Evolutionary conservation across 345 rosid species (phyloP).

Genomic region (Psidium guajava): DNA sequence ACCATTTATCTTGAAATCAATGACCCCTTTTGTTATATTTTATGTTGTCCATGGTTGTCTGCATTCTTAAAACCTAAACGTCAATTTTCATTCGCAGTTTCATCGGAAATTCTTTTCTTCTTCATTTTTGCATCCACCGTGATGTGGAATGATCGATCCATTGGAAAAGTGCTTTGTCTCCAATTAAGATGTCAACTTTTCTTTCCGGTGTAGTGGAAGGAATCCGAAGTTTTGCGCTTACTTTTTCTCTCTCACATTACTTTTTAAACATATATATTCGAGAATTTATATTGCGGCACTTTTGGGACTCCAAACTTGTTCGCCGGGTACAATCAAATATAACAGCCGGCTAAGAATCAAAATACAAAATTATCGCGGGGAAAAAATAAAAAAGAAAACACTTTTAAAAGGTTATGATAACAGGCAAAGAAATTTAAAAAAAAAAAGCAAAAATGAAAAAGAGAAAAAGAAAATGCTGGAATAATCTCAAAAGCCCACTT

Average conservation of each 20-base stretch:
- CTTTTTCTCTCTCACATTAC: background rate
- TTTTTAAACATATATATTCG: background rate
- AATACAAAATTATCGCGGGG: background rate
- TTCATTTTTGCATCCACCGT: background rate
- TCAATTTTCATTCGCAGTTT: background rate
- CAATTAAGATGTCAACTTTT: accelerated
- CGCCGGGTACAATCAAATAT: background rate
- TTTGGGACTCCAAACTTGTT: background rate
- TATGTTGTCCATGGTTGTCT: background rate
- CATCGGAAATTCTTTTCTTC: background rate
- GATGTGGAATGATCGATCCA: background rate
- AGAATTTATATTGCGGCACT: background rate
- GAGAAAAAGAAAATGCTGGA: background rate
- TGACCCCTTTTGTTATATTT: too few species aligned
- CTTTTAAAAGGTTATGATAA: background rate
- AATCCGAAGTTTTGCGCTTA: background rate
- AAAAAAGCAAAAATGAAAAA: background rate
- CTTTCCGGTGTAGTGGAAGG: background rate
- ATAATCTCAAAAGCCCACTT: background rate
- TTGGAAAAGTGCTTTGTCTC: background rate
- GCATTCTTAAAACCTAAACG: background rate
- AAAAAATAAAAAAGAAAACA: background rate
- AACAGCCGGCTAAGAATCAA: background rate
- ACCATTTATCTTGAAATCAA: too few species aligned
- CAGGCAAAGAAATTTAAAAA: background rate